phyloP scores from a whole-genome alignment of 2,329 filamentous ascomycete species.

The Lizonia empirigonia region DNA sequence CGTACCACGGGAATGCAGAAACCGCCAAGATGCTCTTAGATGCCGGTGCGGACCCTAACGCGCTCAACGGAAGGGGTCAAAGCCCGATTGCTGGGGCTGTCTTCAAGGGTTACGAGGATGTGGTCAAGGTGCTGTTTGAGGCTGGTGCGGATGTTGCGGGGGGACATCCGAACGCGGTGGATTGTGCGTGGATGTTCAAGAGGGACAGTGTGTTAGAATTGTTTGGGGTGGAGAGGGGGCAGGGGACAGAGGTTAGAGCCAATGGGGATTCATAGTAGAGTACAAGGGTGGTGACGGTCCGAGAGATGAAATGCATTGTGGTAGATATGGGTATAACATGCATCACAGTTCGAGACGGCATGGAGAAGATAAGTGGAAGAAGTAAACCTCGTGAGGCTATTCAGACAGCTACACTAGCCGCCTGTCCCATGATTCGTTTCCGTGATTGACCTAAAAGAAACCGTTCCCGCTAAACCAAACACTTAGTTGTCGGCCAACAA shows the following conservation, averaged over 20 bases:
- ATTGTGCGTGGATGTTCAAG: constrained; percentile 55
- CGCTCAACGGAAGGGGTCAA: constrained; percentile 70
- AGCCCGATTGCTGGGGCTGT: constrained; percentile 73
- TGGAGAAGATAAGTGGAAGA: constrained; percentile 7
- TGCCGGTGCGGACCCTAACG: constrained; percentile 69
- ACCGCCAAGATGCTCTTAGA: constrained; percentile 66
- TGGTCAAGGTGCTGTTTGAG: constrained; percentile 61
- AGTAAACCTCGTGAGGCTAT: constrained; percentile 20
- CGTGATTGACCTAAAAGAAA: constrained; percentile 28
- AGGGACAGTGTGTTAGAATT: constrained; percentile 42
- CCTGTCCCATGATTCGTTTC: constrained; percentile 30
- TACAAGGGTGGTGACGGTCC: no score
- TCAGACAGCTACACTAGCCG: constrained; percentile 39
- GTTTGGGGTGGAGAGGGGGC: constrained; percentile 35
- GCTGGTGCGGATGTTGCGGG: constrained; percentile 49
- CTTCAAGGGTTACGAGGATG: constrained; percentile 71
- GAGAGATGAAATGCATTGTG: background rate
- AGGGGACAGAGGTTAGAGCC: constrained; percentile 8
- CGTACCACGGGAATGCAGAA: constrained; percentile 69
- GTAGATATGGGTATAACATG: constrained; percentile 14
- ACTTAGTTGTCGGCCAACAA: constrained; percentile 57
- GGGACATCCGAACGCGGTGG: constrained; percentile 55
- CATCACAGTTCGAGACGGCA: constrained; percentile 6
- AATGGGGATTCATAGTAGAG: background rate
- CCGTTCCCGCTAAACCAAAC: constrained; percentile 32